A percentile compares a stretch with the other conserved stretches of the same genome.
Conservation (phyloP, 192 early-diverging fungal genomes). For the Allomyces macrogynus region DNA sequence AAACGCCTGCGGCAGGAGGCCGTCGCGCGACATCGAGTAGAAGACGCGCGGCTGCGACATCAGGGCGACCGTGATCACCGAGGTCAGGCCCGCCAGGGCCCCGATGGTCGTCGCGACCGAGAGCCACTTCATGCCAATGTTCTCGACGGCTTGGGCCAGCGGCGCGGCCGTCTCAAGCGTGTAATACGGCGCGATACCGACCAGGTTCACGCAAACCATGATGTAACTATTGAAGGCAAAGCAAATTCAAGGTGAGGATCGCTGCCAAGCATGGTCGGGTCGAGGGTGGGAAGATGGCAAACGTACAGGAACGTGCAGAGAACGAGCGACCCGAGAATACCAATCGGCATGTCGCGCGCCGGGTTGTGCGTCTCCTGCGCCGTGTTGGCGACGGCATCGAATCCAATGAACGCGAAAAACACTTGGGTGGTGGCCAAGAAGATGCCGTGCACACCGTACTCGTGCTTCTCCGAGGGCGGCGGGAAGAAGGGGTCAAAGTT, state of each 20-base stretch:
- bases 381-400: background rate
- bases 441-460: conserved; percentile 3
- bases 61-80: background rate
- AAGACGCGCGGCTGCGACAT: conserved; percentile 5
- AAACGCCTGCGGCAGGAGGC: background rate
- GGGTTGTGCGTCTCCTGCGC: background rate
- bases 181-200: background rate
- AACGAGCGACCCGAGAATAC: background rate
- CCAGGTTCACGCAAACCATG: background rate
- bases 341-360: background rate
- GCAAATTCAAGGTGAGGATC: too few species aligned
- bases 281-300: background rate
- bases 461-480: conserved; percentile 23
- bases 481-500: conserved; percentile 6
- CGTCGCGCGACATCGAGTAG: background rate
- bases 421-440: conserved; percentile 1
- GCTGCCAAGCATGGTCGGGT: conserved; percentile 4
- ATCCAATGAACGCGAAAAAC: conserved; percentile 1
- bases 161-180: background rate
- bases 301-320: conserved; percentile 2
- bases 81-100: background rate
- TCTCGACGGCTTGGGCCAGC: background rate
- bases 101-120: background rate
- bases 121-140: background rate
- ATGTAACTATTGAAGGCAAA: background rate